These are phyloP conservation scores for Pythium guiyangense DNA, from an alignment of 352 stramenopile genomes.

Conservation along the genomic window DNA sequence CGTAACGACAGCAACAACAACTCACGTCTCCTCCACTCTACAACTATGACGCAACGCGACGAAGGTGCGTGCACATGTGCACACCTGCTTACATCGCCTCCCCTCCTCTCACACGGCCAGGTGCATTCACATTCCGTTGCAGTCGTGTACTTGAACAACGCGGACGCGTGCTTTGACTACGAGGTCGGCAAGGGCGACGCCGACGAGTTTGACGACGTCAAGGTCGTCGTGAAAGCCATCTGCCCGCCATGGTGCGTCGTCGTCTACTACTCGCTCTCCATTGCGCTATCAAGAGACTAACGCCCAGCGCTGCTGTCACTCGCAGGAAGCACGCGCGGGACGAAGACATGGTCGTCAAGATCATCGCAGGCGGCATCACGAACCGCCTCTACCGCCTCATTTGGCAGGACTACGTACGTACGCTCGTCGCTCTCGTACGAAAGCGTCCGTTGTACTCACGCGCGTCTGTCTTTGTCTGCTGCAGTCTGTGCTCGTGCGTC, in stretches of 20 bases:
- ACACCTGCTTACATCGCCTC: too few relatives aligned
- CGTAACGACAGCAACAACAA: too few relatives aligned
- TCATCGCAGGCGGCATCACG: conserved; percentile 90
- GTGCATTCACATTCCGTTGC: background rate
- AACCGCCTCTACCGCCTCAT: conserved; percentile 90
- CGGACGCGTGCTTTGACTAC: conserved; percentile 66
- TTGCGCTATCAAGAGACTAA: background rate
- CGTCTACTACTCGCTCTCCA: background rate
- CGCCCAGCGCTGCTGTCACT: background rate
- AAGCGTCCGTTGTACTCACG: background rate
- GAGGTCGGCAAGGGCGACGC: conserved; percentile 47
- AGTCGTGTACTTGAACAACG: conserved; percentile 84
- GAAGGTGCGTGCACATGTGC: too few relatives aligned
- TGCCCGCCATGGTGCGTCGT: conserved; percentile 46
- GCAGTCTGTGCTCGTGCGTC: conserved; percentile 81
- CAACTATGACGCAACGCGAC: too few relatives aligned
- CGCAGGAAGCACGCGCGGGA: conserved; percentile 43
- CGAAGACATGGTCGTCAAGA: conserved; percentile 76
- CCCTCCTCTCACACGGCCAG: too few relatives aligned
- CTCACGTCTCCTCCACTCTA: too few relatives aligned
- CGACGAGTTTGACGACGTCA: conserved; percentile 81
- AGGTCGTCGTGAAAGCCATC: conserved; percentile 67
- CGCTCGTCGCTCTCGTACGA: background rate
- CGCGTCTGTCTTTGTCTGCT: conserved; percentile 1
- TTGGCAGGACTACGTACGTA: conserved; percentile 48